These are phyloP conservation scores for Mucor sp. DNA, from an alignment of 371 early-diverging fungal species.

Conservation along the genomic window DNA sequence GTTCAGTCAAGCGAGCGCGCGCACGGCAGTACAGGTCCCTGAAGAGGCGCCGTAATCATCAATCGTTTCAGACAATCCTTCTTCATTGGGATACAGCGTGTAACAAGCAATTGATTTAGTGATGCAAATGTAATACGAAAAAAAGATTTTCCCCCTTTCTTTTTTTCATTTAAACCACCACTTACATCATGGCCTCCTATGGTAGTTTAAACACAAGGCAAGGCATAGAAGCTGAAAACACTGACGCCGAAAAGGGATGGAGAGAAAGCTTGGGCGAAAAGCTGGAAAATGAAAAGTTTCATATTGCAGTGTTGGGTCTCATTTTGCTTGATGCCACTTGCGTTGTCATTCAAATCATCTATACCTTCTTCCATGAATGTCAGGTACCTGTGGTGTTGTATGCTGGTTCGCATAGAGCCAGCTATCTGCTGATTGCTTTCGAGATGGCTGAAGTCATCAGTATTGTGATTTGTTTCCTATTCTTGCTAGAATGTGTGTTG, in stretches of 20 bases:
- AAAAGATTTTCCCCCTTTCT: slow-evolving; percentile 5
- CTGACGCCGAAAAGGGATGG: slow-evolving; percentile 20
- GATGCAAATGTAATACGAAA: background rate
- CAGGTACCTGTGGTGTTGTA: slow-evolving; percentile 3
- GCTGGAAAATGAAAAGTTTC: slow-evolving; percentile 37
- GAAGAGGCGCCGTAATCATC: no score
- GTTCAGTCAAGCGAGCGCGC: no score
- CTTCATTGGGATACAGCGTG: background rate
- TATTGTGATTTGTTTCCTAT: slow-evolving; percentile 37
- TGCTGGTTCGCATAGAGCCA: background rate
- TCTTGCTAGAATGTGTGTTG: slow-evolving; percentile 39
- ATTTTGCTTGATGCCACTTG: slow-evolving; percentile 38
- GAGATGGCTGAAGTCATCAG: slow-evolving; percentile 38
- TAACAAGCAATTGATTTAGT: background rate
- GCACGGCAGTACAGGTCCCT: no score
- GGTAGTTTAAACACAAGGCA: slow-evolving; percentile 11
- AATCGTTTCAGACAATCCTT: background rate
- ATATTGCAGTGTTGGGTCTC: slow-evolving; percentile 34
- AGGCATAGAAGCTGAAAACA: background rate
- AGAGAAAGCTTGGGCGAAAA: slow-evolving; percentile 37
- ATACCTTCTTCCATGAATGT: slow-evolving; percentile 38
- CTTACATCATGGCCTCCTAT: slow-evolving; percentile 13
- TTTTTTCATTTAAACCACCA: background rate
- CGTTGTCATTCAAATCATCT: slow-evolving; percentile 37
- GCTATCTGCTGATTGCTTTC: slow-evolving; percentile 23